Conservation (phyloP, 257 asterid genomes). For the Leptodermis oblonga region DNA sequence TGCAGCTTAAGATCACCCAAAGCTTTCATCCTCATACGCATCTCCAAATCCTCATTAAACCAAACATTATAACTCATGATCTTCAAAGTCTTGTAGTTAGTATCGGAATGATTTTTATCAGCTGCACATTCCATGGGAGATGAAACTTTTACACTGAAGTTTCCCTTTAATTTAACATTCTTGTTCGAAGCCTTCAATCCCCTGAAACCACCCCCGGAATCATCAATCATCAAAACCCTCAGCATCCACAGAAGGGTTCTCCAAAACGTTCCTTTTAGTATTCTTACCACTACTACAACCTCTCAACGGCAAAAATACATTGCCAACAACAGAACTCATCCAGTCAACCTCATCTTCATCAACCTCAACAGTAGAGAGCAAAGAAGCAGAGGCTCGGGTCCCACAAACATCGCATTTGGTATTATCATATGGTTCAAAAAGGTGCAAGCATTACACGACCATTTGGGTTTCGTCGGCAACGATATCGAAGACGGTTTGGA, state of each 20-base stretch:
- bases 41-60: constrained; percentile 82
- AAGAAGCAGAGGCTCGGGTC: constrained; percentile 57
- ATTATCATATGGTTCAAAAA: constrained; percentile 51
- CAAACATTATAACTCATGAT: constrained; percentile 82
- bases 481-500: constrained; percentile 22
- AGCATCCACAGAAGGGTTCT: constrained; percentile 17
- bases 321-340: constrained; percentile 51
- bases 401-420: constrained; percentile 66
- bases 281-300: constrained; percentile 27
- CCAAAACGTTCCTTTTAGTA: constrained; percentile 61
- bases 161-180: constrained; percentile 31
- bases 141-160: constrained; percentile 12
- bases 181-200: constrained; percentile 41
- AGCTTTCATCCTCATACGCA: constrained; percentile 71
- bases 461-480: constrained; percentile 34
- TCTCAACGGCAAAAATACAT: constrained; percentile 69
- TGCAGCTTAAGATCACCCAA: constrained; percentile 71
- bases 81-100: constrained; percentile 45
- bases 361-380: constrained; percentile 49
- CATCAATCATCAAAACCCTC: constrained; percentile 20
- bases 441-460: constrained; percentile 85
- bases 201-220: constrained; percentile 20
- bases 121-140: constrained; percentile 23
- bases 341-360: constrained; percentile 44
- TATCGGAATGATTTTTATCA: constrained; percentile 26